Evolutionary conservation across 306 rosid genomes (phyloP), one percentile per base, ranked within the genome.

Genomic region (Acacia acuminata): DNA sequence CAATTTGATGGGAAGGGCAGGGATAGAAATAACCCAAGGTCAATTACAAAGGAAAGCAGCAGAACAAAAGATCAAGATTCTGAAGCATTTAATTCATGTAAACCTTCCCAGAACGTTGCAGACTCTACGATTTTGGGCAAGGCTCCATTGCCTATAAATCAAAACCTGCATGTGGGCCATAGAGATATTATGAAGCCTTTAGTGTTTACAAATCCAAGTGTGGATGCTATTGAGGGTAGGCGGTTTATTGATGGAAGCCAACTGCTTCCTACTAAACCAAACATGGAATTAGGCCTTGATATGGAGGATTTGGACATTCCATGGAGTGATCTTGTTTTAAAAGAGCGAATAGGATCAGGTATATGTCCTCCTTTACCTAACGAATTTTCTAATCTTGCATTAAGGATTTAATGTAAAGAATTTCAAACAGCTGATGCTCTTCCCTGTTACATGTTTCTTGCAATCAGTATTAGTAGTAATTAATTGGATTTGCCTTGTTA

Each of bases 321-420:
- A 6, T 94, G 97, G 98, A 78, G 42, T 50, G 98, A 92, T 70
- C 94, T 94, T 85, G 88, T 85, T 81, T 16, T 94, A 55, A 94
- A 92, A 84, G 97, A 92, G 83, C 86, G 83, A 88, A 94, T 94
- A 60, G 98, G 98, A 73, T 90, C 98, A 89, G 98, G 98, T 91
- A 88, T 75, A 1, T 71, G 36, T 68, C 11, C 60, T 45, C 34
- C 63, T 63, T 73, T 42, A 44, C 30, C 60, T 19, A 47, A 24
- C 50, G 75, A 42, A 43, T 38, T 69, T 27, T 55, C 44, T 42
- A 66, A 30, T 55, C 66, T 74, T 55, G 56, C 64, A 9, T 72
- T 72, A 71, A 80, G 75, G 73, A 66, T 48, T 27, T 82, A 2
- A 47, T 76, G 30, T 83, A 42, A 63, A 72, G 32, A 36, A 25